Base-by-base conservation (phyloP, 306 rosid genomes). In the Citrullus colocynthis region DNA sequence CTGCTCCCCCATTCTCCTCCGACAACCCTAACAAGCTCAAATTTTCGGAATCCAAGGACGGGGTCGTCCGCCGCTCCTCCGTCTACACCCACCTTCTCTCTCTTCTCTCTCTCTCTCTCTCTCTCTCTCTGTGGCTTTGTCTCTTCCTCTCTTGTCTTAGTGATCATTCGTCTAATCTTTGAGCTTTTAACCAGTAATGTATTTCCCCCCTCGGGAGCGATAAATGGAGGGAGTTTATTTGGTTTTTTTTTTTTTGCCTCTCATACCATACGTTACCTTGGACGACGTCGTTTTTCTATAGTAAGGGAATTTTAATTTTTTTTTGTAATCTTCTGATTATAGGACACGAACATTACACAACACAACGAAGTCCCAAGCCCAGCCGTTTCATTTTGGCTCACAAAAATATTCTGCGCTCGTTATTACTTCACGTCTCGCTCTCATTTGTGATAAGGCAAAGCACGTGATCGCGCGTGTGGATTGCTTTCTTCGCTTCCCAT, bases 1-100 rank as follows among this genome's bases (percentile, higher is more conserved):
- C 82, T 90, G 93, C 64, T 91, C 98, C 82, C 86, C 92, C 98
- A 95, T 92, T 84, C 73, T 36, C 64, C 48, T 76, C 79, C 55
- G 20, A 3, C 77, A 85, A 76, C 78, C 87, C 87, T 78, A 76
- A 37, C 54, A 55, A 75, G 67, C 52, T 75, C 79, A 75, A 41
- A 56, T 9, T 5, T 11, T 30, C 28, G 66, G 34, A 81, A 63
- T 10, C 58, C 79, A 51, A 62, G 20, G 36, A 56, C 76, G 12
- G 56, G 12, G 24, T 28, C 76, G 28, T 59, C 77, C 17, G 18
- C 42, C 13, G 60, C 44, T 30, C 54, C 60, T 67, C 34, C 72
- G 48, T 65, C 49, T 37, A 49, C 71, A 2, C n/a, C 79, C 55
- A 55, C 63, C 45, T 7, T 18, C 30, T 69, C 37, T 20, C 39